These are phyloP conservation scores for Arthrobotrys entomopaga DNA, from an alignment of 2,329 filamentous ascomycete species.

Conservation along the genomic window DNA sequence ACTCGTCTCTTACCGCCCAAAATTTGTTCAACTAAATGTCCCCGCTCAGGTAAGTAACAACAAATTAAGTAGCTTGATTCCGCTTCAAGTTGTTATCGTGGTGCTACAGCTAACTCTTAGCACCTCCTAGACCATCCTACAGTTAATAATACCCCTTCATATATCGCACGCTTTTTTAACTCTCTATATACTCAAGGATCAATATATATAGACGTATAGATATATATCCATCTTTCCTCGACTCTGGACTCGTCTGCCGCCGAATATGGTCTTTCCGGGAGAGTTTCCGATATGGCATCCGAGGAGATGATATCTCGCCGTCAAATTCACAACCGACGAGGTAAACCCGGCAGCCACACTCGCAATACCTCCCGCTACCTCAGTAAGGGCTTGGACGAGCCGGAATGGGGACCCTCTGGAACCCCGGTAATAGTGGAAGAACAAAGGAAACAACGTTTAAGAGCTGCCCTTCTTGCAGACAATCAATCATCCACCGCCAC, in stretches of 20 bases:
- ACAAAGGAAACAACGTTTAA: conserved; percentile 71
- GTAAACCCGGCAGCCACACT: conserved; percentile 15
- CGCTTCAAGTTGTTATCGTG: too few species aligned
- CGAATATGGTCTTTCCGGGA: conserved; percentile 50
- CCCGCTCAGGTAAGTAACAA: too few species aligned
- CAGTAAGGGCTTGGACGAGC: conserved; percentile 10
- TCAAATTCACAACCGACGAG: conserved; percentile 17
- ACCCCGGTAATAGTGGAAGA: conserved; percentile 68
- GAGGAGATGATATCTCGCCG: conserved; percentile 47
- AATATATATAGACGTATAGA: too few species aligned
- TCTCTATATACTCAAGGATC: too few species aligned
- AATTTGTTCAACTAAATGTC: too few species aligned
- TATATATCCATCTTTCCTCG: neutral
- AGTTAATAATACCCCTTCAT: too few species aligned
- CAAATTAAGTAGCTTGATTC: too few species aligned
- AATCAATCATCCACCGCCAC: conserved; percentile 56
- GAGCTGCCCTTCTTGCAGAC: conserved; percentile 74
- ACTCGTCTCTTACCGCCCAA: too few species aligned
- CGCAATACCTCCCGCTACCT: conserved; percentile 43
- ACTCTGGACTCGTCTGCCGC: neutral
- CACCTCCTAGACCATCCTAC: too few species aligned
- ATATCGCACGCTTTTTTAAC: too few species aligned
- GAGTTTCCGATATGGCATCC: conserved; percentile 44
- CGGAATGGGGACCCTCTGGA: conserved; percentile 62
- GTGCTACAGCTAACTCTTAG: too few species aligned